Evolutionary conservation across 306 rosid genomes (phyloP), one percentile per base, ranked within the genome.

Genomic region (Begonia masoniana): DNA sequence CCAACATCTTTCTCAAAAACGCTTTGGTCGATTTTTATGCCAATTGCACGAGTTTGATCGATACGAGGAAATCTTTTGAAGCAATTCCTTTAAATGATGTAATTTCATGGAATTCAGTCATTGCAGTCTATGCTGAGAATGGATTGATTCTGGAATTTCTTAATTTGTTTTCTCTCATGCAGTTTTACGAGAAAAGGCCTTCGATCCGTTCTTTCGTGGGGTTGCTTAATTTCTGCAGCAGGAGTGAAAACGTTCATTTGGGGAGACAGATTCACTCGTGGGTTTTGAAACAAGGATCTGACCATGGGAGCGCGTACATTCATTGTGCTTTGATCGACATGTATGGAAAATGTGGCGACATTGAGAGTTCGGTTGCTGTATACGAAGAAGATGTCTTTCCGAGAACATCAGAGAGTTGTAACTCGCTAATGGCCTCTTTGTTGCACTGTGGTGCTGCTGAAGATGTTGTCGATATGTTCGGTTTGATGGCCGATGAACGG

Each of bases 21-120:
- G 81, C 74, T 64, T 62, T 91, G 81, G 94, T 86, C 60, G 96
- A 91, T 72, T 81, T 91, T 56, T 86, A 91, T 72, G 81, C 94
- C 66, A 75, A 77, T 9, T 83, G 86, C 55, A 77, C 81, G 65
- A 71, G 70, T n/a, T 71, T 57, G 49, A 62, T 61, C 57, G 83
- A 76, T 57, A 82, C 94, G 26, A 76, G 59, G 62, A 67, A 68
- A 51, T 77, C 79, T 39, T 75, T 85, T 66, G 75, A 79, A 48
- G 79, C 13, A n/a, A 81, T 91, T 54, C 66, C 59, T 2, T 5
- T 63, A 41, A 63, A 69, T 54, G 80, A 81, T 63, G 84, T 85
- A 58, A 91, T 85, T 76, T 91, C 97, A 3, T 91, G 96, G 96
- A 89, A 85, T 63, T 91, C 96, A 13, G 63, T 91, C 54, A 74